Percentiles rank a stretch among this genome's conserved stretches.
These are phyloP conservation scores for Neoboletus brunneissimus DNA, from an alignment of 768 basidiomycete species.

Conservation along the genomic window DNA sequence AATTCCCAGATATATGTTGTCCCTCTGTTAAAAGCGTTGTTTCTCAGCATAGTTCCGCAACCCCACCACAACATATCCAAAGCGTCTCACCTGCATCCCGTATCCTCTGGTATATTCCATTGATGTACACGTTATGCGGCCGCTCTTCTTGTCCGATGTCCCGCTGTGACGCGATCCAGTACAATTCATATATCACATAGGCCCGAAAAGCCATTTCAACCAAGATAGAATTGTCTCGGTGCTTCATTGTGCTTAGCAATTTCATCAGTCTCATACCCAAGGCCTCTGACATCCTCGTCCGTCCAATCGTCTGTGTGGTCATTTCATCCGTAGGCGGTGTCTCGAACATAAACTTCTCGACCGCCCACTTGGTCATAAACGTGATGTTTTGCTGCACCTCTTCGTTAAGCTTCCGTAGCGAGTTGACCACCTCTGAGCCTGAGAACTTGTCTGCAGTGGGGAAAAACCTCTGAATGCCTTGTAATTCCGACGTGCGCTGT, in stretches of 20 bases:
- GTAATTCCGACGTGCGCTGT: slow-evolving; percentile 40
- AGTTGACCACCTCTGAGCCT: slow-evolving; percentile 41
- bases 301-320: slow-evolving; percentile 4
- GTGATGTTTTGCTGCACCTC: slow-evolving; percentile 46
- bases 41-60: neutral
- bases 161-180: slow-evolving; percentile 23
- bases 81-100: slow-evolving; percentile 33
- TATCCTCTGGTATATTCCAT: slow-evolving; percentile 32
- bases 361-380: slow-evolving; percentile 42
- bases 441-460: slow-evolving; percentile 41
- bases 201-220: slow-evolving; percentile 34
- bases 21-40: slow-evolving; percentile 32
- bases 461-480: slow-evolving; percentile 42
- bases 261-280: slow-evolving; percentile 19
- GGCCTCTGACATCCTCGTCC: slow-evolving; percentile 7
- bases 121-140: slow-evolving; percentile 16
- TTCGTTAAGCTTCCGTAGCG: slow-evolving; percentile 42
- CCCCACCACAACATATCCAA: neutral
- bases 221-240: slow-evolving; percentile 20
- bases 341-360: slow-evolving; percentile 36
- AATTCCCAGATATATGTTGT: slow-evolving; percentile 39
- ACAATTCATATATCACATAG: slow-evolving; percentile 20
- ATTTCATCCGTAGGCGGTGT: neutral
- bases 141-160: slow-evolving; percentile 13
- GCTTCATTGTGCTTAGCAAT: slow-evolving; percentile 15